These are phyloP conservation scores for Petunia secreta DNA, from an alignment of 257 asterid species.

Conservation along the genomic window DNA sequence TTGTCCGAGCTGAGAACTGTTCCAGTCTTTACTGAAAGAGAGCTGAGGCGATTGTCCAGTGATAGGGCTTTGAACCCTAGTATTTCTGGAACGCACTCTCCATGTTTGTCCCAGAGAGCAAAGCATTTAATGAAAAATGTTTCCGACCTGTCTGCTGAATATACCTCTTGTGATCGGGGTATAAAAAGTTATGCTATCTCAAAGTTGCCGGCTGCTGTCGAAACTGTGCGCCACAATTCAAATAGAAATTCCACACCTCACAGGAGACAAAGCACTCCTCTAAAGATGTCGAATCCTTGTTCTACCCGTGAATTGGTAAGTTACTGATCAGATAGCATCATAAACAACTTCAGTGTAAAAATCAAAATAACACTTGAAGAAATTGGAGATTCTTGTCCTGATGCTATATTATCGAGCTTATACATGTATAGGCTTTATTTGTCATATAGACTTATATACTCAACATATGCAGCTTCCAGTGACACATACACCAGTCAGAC, in stretches of 20 bases:
- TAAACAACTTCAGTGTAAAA: neutral
- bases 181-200: conserved; percentile 42
- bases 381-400: neutral
- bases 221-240: conserved; percentile 47
- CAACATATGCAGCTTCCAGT: conserved; percentile 74
- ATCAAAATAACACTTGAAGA: neutral
- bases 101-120: conserved; percentile 53
- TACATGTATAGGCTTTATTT: neutral
- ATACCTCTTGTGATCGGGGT: conserved; percentile 49
- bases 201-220: conserved; percentile 45
- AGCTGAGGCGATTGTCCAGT: conserved; percentile 75
- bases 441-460: conserved; percentile 7
- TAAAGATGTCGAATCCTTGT: conserved; percentile 74
- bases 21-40: conserved; percentile 34
- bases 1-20: conserved; percentile 51
- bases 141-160: conserved; percentile 51
- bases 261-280: conserved; percentile 62
- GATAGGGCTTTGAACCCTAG: conserved; percentile 95
- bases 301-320: conserved; percentile 95
- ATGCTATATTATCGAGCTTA: neutral
- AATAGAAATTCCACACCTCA: conserved; percentile 47
- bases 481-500: conserved; percentile 71
- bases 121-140: conserved; percentile 44
- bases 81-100: conserved; percentile 73
- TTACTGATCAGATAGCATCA: neutral